A percentile compares a stretch with the other conserved stretches of the same genome.
Evolutionary conservation across 441 rosid species (phyloP).

Genomic region (Erysimum pusillum): DNA sequence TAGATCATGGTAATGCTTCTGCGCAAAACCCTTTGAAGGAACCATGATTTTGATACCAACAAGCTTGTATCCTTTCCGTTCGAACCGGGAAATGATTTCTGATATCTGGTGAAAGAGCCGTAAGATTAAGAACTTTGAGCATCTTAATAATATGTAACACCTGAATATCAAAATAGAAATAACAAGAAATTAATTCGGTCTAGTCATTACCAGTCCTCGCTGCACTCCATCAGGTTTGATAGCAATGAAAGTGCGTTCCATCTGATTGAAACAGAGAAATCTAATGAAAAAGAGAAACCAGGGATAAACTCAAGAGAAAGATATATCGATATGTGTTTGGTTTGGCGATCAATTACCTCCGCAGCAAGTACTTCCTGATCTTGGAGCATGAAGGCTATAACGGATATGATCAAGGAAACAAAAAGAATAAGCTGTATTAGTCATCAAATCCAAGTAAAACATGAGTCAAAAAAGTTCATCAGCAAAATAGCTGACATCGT

Average conservation of each 20-base stretch:
- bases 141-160: neutral
- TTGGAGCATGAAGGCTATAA: slow-evolving; percentile 80
- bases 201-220: slow-evolving; percentile 72
- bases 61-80: slow-evolving; percentile 96
- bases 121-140: neutral
- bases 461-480: neutral
- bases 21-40: slow-evolving; percentile 86
- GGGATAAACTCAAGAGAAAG: neutral
- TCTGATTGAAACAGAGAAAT: slow-evolving; percentile 49
- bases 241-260: slow-evolving; percentile 96
- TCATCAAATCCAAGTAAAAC: neutral
- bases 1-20: slow-evolving; percentile 92
- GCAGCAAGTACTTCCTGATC: slow-evolving; percentile 92
- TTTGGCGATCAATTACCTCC: slow-evolving; percentile 59
- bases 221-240: slow-evolving; percentile 98
- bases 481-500: neutral
- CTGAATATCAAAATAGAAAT: neutral
- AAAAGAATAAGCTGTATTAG: neutral
- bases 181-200: neutral
- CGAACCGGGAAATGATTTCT: slow-evolving; percentile 88
- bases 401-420: neutral
- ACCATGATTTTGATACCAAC: slow-evolving; percentile 82
- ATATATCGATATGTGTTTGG: neutral
- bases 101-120: slow-evolving; percentile 60
- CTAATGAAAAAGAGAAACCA: neutral